Percentiles rank a stretch among this genome's conserved stretches.
phyloP scores from a whole-genome alignment of 805 yeast genomes.

The Starmerella sp. region DNA sequence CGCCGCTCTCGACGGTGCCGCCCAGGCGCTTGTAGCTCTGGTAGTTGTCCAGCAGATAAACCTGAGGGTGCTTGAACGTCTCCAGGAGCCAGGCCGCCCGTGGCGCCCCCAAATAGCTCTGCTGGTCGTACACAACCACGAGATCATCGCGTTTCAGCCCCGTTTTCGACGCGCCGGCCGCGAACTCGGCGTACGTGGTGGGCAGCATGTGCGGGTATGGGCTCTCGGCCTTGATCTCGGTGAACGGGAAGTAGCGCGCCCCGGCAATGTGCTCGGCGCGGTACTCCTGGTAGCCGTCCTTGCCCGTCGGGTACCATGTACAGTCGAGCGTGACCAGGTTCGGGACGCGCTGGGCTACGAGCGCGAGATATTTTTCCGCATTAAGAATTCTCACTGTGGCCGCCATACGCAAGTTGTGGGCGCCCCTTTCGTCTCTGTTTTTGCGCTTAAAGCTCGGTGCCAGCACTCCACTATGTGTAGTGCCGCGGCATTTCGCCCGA shows the following conservation, averaged over 20 bases:
- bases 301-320: constrained; percentile 85
- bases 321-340: constrained; percentile 50
- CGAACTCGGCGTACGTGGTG: constrained; percentile 39
- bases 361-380: constrained; percentile 15
- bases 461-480: too few relatives aligned
- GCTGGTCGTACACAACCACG: constrained; percentile 72
- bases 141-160: constrained; percentile 37
- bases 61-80: constrained; percentile 62
- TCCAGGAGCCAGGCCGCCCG: constrained; percentile 86
- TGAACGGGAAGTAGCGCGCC: constrained; percentile 71
- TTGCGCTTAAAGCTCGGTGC: not conserved
- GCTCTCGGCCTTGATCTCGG: constrained; percentile 51
- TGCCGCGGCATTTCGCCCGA: not conserved
- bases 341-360: constrained; percentile 30
- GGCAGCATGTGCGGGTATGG: constrained; percentile 91
- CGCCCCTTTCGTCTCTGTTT: not conserved
- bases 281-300: constrained; percentile 40
- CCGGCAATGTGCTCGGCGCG: constrained; percentile 47
- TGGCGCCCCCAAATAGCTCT: constrained; percentile 78
- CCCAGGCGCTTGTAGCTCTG: constrained; percentile 39
- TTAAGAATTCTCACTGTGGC: constrained; percentile 11
- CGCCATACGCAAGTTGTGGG: constrained; percentile 4
- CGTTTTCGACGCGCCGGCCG: constrained; percentile 30
- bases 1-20: constrained; percentile 36
- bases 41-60: constrained; percentile 61